phyloP scores from a whole-genome alignment of 1,284 basidiomycete genomes.

The Tilletia walkeri region DNA sequence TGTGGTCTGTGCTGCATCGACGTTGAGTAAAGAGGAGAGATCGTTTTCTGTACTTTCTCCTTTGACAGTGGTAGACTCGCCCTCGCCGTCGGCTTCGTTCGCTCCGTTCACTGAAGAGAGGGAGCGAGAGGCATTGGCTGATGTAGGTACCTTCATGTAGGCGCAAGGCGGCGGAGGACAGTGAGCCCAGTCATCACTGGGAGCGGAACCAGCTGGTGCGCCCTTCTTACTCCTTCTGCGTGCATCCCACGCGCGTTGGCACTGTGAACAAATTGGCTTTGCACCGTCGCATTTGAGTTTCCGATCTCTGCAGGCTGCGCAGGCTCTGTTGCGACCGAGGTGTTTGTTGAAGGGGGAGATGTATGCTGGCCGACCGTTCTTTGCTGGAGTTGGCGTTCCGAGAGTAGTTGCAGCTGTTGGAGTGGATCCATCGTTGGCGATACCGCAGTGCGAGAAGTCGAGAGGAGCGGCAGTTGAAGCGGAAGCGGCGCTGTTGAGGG shows the following conservation, averaged over 20 bases:
- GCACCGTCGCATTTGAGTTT: slow-evolving; percentile 48
- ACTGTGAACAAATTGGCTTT: slow-evolving; percentile 44
- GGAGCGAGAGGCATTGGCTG: no score
- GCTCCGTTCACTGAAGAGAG: no score
- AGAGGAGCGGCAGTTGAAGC: not conserved
- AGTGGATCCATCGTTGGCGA: not conserved
- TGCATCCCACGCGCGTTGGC: slow-evolving; percentile 42
- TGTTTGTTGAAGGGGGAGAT: slow-evolving; percentile 41
- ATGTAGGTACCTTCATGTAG: not conserved
- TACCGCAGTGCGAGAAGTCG: not conserved
- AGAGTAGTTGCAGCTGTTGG: not conserved
- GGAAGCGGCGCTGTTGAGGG: not conserved
- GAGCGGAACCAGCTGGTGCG: no score
- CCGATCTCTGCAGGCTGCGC: slow-evolving; percentile 42
- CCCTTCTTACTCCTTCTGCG: slow-evolving; percentile 35
- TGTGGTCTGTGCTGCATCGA: no score
- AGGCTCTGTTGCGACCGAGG: slow-evolving; percentile 44
- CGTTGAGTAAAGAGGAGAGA: no score
- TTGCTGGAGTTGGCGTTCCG: not conserved
- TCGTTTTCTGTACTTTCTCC: no score
- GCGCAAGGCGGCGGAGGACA: slow-evolving; percentile 8
- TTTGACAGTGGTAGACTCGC: no score
- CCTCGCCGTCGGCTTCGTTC: no score
- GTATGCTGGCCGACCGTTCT: slow-evolving; percentile 5
- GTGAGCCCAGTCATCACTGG: not conserved